These are phyloP conservation scores for Sequoia sempervirens DNA, from an alignment of 75 land plant species.

Conservation along the genomic window DNA sequence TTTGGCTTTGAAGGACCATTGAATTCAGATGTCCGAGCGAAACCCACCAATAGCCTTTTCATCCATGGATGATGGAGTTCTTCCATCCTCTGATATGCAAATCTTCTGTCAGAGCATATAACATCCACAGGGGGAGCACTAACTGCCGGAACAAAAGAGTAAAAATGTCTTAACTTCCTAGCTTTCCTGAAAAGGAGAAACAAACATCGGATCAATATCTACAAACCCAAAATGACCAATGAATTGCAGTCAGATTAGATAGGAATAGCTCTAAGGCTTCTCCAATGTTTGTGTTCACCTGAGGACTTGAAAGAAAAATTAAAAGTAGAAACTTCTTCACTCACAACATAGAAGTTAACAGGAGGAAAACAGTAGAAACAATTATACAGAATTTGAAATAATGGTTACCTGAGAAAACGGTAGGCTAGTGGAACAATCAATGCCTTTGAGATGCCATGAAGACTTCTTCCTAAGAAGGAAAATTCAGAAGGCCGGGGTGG, in stretches of 20 bases:
- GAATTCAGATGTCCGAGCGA: constrained; percentile 83
- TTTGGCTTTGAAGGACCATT: constrained; percentile 79
- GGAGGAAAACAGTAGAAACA: no score
- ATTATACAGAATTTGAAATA: no score
- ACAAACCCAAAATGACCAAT: neutral
- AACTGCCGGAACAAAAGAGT: constrained; percentile 75
- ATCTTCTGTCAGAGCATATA: constrained; percentile 80
- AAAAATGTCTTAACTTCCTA: constrained; percentile 52
- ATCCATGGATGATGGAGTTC: constrained; percentile 79
- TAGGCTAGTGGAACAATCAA: constrained; percentile 59
- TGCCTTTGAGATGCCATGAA: constrained; percentile 63
- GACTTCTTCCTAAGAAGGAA: constrained; percentile 33
- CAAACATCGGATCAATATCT: no score
- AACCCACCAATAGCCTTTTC: constrained; percentile 77
- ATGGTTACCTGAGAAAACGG: constrained; percentile 24
- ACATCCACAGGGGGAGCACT: constrained; percentile 81
- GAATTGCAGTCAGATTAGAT: constrained; percentile 41
- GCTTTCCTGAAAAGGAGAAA: constrained; percentile 21
- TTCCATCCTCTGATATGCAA: constrained; percentile 59
- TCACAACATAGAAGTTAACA: no score
- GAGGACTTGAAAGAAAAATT: no score
- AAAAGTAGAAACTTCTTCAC: neutral
- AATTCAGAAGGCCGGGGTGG: constrained; percentile 49
- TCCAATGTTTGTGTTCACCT: constrained; percentile 11
- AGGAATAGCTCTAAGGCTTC: constrained; percentile 19